Percentiles rank a stretch among this genome's conserved stretches.
Evolutionary conservation across 495 filamentous ascomycete species (phyloP).

Genomic region (Baudoinia panamericana): DNA sequence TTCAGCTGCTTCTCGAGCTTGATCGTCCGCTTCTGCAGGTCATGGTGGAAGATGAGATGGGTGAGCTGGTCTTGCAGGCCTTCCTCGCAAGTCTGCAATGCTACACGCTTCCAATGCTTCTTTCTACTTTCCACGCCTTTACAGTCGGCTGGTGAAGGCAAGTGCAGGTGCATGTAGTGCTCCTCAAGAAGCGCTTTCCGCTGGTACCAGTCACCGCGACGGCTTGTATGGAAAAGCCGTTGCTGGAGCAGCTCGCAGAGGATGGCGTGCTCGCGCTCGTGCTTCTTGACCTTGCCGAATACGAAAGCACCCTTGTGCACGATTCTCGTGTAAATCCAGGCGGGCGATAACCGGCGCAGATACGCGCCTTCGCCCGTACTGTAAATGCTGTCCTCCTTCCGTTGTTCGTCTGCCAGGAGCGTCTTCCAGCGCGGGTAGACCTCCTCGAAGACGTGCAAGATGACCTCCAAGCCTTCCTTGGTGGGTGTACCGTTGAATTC

Average conservation of each 20-base stretch:
- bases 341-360: conserved; percentile 78
- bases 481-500: conserved; percentile 69
- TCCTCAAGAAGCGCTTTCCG: conserved; percentile 90
- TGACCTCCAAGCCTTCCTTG: conserved; percentile 48
- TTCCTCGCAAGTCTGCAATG: conserved; percentile 70
- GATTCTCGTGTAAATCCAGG: conserved; percentile 88
- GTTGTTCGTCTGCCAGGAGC: conserved; percentile 62
- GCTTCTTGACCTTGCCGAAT: conserved; percentile 70
- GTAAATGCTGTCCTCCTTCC: conserved; percentile 67
- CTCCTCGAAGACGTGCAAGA: conserved; percentile 59
- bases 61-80: conserved; percentile 79
- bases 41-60: conserved; percentile 84
- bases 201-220: conserved; percentile 90
- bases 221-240: conserved; percentile 67
- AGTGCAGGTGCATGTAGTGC: conserved; percentile 70
- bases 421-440: conserved; percentile 69
- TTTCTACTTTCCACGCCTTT: conserved; percentile 51
- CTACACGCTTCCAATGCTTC: conserved; percentile 71
- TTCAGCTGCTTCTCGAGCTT: conserved; percentile 80
- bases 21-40: conserved; percentile 78
- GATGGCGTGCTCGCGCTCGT: conserved; percentile 63
- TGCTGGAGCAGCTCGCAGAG: conserved; percentile 67
- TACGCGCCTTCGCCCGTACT: conserved; percentile 81
- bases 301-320: conserved; percentile 74
- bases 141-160: conserved; percentile 32